Percentiles rank a stretch among this genome's conserved stretches.
phyloP scores from a whole-genome alignment of 202 grass and related monocot species.

The Digitaria exilis region DNA sequence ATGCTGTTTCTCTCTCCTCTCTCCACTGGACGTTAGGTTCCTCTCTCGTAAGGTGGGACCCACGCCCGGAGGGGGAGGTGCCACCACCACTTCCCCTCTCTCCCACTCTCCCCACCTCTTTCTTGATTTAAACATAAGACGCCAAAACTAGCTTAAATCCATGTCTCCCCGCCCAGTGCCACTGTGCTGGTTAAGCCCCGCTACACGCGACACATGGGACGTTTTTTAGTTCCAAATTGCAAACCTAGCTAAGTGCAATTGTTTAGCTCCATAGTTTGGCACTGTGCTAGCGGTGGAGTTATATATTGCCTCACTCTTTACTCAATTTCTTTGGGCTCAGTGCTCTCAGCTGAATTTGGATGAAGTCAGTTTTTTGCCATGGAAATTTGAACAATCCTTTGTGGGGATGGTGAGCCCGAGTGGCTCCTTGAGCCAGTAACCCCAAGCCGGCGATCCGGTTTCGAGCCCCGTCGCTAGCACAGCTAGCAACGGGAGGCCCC shows the following conservation, averaged over 20 bases:
- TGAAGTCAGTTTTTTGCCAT: background rate
- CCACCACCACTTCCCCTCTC: background rate
- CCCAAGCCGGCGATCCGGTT: too few relatives aligned
- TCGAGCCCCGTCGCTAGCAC: too few relatives aligned
- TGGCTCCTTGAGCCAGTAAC: too few relatives aligned
- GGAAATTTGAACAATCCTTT: background rate
- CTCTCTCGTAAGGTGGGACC: slow-evolving; percentile 3
- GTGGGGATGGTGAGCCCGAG: too few relatives aligned
- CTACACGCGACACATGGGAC: background rate
- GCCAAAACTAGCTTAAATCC: slow-evolving; percentile 44
- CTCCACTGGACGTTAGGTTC: background rate
- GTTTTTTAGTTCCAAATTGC: background rate
- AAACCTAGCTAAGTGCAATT: background rate
- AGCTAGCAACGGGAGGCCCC: too few relatives aligned
- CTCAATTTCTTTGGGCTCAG: background rate
- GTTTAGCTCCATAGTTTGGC: background rate
- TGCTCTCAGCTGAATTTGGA: background rate
- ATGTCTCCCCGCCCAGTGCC: slow-evolving; percentile 18
- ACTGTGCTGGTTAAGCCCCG: background rate
- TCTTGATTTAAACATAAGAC: slow-evolving; percentile 27
- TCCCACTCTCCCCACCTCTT: background rate
- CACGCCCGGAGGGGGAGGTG: background rate
- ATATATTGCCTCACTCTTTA: too few relatives aligned
- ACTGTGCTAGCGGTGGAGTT: background rate
- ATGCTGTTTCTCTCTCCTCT: slow-evolving; percentile 29